Base-by-base conservation (phyloP, 139 green algal species). In the Helicosporidium sp. region DNA sequence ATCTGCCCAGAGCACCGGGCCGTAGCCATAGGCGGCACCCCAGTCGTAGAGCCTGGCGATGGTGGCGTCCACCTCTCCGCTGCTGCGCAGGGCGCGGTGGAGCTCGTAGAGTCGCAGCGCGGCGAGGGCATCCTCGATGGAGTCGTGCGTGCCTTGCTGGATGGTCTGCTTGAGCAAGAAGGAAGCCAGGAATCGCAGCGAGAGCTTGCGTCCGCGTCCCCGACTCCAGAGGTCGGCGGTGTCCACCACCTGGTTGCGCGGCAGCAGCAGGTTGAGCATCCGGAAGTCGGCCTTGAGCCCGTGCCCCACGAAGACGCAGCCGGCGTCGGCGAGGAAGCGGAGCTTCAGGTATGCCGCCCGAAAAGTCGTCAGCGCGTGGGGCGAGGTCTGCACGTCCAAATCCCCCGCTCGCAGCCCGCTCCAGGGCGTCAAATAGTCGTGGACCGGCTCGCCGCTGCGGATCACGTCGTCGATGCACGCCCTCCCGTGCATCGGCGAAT, bases 181-280 rank as follows among this genome's bases (percentile, higher is more conserved):
- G 28, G 66, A 69, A 3, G 84, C 68, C 28, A 96, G 73, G 73
- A 92, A 96, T 41, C 80, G 76, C 20, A 96, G 67, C 16, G 62
- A 79, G n/a, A 96, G 68, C 64, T 88, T 87, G 36, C 86, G 74
- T 54, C 83, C 70, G 12, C 72, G 67, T 60, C 76, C 70, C 53
- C 79, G 65, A 49, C 81, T 64, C 58, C 92, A 96, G 24, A 96
- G 73, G 52, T 95, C 83, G 18, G 85, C 76, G 4, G 86, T 95
- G 66, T 95, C 86, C 3, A 93, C 53, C 31, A 84, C 79, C 78
- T 94, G 84, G 17, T 77, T 57, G 2, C 69, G 62, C 10, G 86
- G 84, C 61, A 95, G 75, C 20, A 82, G 61, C 31, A 96, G 78
- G 74, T 94, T 94, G 68, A 94, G 75, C 67, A 92, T 92, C 29